phyloP scores from a whole-genome alignment of 2,329 filamentous ascomycete species.

The Paraconiothyrium sp. region DNA sequence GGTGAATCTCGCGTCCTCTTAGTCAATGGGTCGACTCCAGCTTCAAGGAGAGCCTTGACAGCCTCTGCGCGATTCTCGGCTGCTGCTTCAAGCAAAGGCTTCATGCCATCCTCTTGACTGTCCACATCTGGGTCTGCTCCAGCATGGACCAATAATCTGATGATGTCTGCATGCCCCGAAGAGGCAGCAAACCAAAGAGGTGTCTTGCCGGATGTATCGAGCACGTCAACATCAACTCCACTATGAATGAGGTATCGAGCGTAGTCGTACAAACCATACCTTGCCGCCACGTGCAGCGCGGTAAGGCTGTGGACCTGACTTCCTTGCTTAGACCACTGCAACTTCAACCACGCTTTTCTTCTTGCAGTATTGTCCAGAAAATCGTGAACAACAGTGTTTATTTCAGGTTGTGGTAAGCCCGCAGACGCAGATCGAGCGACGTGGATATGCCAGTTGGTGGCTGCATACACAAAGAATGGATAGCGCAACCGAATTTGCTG shows the following conservation, averaged over 20 bases:
- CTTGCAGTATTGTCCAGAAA: conserved; percentile 13
- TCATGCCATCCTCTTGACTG: conserved; percentile 31
- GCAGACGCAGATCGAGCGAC: conserved; percentile 7
- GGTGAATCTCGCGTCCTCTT: conserved; percentile 32
- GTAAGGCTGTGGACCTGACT: conserved; percentile 6
- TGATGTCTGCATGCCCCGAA: conserved; percentile 19
- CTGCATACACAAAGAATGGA: conserved; percentile 23
- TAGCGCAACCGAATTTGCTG: conserved; percentile 10
- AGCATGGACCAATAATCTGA: conserved; percentile 18
- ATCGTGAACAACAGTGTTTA: conserved; percentile 17
- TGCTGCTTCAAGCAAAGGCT: conserved; percentile 51
- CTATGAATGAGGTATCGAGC: conserved; percentile 2
- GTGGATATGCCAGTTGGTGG: conserved; percentile 24
- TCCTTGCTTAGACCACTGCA: conserved; percentile 11
- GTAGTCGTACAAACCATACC: conserved; percentile 16
- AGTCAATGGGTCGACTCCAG: conserved; percentile 47
- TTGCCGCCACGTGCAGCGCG: conserved; percentile 22
- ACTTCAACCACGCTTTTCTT: conserved; percentile 17
- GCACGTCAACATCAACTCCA: conserved; percentile 9
- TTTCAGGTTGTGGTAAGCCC: conserved; percentile 9
- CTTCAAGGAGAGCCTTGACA: conserved; percentile 43
- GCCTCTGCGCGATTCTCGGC: conserved; percentile 39
- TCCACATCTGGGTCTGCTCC: conserved; percentile 37
- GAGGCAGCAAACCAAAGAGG: conserved; percentile 24
- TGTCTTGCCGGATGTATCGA: conserved; percentile 22